Percentiles rank a stretch among this genome's conserved stretches.
phyloP scores from a whole-genome alignment of 2,329 filamentous ascomycete species.

The Aspergillus aculeatinus region DNA sequence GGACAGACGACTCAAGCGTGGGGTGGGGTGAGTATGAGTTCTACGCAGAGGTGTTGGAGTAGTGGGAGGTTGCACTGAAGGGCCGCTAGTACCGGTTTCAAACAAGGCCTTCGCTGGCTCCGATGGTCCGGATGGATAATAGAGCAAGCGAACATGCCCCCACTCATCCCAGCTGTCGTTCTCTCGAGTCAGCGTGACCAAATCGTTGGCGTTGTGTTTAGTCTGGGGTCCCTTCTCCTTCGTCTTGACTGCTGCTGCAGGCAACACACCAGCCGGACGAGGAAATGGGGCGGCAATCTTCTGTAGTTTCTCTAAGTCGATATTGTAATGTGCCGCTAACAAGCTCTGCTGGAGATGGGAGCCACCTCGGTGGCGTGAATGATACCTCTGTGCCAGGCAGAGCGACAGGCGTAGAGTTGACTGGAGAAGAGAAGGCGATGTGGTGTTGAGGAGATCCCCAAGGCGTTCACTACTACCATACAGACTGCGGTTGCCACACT shows the following conservation, averaged over 20 bases:
- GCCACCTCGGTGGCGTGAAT: constrained; percentile 76
- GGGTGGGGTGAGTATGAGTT: constrained; percentile 60
- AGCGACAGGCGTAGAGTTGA: constrained; percentile 76
- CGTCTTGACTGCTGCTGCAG: constrained; percentile 63
- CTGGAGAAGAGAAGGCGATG: constrained; percentile 74
- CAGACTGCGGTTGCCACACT: constrained; percentile 94
- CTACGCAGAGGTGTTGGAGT: constrained; percentile 76
- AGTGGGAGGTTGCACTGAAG: constrained; percentile 53
- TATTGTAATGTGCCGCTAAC: constrained; percentile 77
- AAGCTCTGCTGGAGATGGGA: constrained; percentile 69
- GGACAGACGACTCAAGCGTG: constrained; percentile 48
- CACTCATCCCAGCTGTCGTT: constrained; percentile 67
- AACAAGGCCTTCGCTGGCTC: constrained; percentile 34
- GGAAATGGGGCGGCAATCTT: constrained; percentile 80
- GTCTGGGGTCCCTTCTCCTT: constrained; percentile 66
- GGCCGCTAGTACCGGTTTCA: constrained; percentile 30
- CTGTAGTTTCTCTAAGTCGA: constrained; percentile 74
- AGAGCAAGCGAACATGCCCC: constrained; percentile 76
- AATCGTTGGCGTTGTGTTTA: constrained; percentile 74
- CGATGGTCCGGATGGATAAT: constrained; percentile 58
- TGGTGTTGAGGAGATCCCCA: constrained; percentile 85
- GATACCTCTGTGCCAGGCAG: constrained; percentile 87
- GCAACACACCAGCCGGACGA: constrained; percentile 60
- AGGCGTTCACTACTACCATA: constrained; percentile 91
- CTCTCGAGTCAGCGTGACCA: constrained; percentile 70